Evolutionary conservation across 805 yeast species (phyloP).

Genomic region (Ogataea pilisensis): DNA sequence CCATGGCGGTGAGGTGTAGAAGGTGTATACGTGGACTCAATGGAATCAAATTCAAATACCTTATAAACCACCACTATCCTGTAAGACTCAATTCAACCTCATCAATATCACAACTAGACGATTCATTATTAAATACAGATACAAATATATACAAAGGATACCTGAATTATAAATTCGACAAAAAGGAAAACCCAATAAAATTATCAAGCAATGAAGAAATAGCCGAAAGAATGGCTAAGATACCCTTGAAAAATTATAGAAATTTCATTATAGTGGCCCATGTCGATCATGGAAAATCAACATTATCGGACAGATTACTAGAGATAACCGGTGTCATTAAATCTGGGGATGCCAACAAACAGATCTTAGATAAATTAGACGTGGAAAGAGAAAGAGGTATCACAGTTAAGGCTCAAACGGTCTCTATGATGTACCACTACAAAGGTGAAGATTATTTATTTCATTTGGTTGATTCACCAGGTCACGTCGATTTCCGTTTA

Average conservation of each 20-base stretch:
- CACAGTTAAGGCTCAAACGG: constrained; percentile 95
- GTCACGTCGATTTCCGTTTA: constrained; percentile 93
- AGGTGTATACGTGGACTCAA: no score
- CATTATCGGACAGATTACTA: constrained; percentile 80
- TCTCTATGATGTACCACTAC: constrained; percentile 80
- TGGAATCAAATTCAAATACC: no score
- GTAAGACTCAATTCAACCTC: no score
- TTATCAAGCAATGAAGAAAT: constrained; percentile 17
- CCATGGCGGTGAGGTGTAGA: no score
- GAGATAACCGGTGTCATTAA: constrained; percentile 88
- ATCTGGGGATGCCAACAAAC: constrained; percentile 64
- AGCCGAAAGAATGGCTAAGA: constrained; percentile 54
- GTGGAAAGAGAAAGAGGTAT: constrained; percentile 96
- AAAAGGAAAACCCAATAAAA: constrained; percentile 26
- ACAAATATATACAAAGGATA: constrained; percentile 25
- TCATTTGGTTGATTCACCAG: constrained; percentile 95
- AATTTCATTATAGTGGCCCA: constrained; percentile 96
- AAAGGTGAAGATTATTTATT: constrained; percentile 71
- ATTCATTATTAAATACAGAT: no score
- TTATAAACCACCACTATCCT: no score
- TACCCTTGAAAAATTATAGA: constrained; percentile 79
- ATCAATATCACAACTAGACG: no score
- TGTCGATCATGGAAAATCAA: constrained; percentile 82
- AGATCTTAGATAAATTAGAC: constrained; percentile 85
- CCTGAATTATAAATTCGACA: constrained; percentile 25